Base-by-base conservation (phyloP, 306 rosid genomes). In the Rosa chinensis region DNA sequence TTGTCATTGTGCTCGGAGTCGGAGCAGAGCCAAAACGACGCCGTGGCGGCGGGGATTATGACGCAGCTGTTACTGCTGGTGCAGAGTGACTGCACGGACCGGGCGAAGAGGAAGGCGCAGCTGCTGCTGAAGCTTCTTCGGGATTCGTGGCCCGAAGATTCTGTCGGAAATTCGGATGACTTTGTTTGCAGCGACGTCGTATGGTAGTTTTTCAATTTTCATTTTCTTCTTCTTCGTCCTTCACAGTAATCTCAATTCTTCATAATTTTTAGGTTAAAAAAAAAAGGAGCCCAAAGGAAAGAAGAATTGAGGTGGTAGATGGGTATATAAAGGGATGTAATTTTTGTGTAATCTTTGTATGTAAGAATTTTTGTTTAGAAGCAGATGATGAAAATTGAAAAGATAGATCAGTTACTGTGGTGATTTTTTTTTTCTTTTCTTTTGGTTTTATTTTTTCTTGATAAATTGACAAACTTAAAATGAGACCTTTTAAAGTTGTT, bases 121-220 rank as follows among this genome's bases (percentile, higher is more conserved):
- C 73, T 89, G 78, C 70, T 95, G 88, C 87, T 95, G 75, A 95
- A 95, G 92, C 97, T 91, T 81, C 97, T 95, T 81, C 89, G 97
- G 89, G 98, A 95, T 88, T 95, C 97, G 87, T 95, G 99, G 99
- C 99, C 99, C 12, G 89, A 87, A 66, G 89, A 91, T 77, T 91
- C 97, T 25, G 63, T 91, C 37, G 94, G 91, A 76, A 92, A 91
- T 79, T 95, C 97, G 5, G 95, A 95, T 63, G 99, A 91, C 76
- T 95, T 82, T 79, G 92, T 81, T 79, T 89, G 93, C 88, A 88
- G 97, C 52, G 92, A 94, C 68, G 79, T 93, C 66, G 92, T 66
- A 6, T 66, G 70, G 70, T 87, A 48, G 80, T 82, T 85, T 6
- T 86, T 32, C 37, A 32, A 32, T 32, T 90, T 73, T 87, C 84